phyloP scores from a whole-genome alignment of 805 yeast genomes.

The Candida ortonii region DNA sequence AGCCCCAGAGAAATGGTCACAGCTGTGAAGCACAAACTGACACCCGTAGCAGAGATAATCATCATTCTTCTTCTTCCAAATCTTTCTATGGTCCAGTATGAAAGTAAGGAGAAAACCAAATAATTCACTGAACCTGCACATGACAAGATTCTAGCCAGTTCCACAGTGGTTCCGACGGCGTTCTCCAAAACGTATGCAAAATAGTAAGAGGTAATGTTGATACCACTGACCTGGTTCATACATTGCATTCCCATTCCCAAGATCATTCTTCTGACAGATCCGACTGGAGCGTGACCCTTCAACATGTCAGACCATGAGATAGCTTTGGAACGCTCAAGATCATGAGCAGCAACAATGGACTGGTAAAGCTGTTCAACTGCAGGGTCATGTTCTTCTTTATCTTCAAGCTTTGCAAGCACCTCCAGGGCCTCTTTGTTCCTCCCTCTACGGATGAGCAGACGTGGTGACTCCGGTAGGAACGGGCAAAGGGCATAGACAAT shows the following conservation, averaged over 20 bases:
- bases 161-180: constrained; percentile 33
- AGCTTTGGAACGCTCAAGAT: constrained; percentile 23
- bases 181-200: constrained; percentile 14
- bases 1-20: constrained; percentile 25
- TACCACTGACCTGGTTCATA: constrained; percentile 41
- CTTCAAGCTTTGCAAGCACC: constrained; percentile 38
- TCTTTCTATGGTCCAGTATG: constrained; percentile 31
- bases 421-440: constrained; percentile 41
- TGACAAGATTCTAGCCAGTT: constrained; percentile 39
- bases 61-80: constrained; percentile 42
- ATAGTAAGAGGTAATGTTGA: constrained; percentile 21
- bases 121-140: constrained; percentile 26
- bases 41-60: constrained; percentile 38
- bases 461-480: constrained; percentile 42
- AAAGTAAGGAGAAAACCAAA: constrained; percentile 23
- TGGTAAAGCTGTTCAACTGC: constrained; percentile 24
- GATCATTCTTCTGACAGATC: constrained; percentile 23
- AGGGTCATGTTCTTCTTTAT: constrained; percentile 25
- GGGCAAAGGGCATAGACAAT: constrained; percentile 14
- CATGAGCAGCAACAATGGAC: constrained; percentile 22
- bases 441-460: constrained; percentile 39
- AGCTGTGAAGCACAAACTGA: constrained; percentile 44
- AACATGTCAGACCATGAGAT: constrained; percentile 25
- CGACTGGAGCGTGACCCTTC: constrained; percentile 23
- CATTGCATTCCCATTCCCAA: constrained; percentile 35